Base-by-base conservation (phyloP, 208 protist species). In the Acanthamoeba culbertsoni region DNA sequence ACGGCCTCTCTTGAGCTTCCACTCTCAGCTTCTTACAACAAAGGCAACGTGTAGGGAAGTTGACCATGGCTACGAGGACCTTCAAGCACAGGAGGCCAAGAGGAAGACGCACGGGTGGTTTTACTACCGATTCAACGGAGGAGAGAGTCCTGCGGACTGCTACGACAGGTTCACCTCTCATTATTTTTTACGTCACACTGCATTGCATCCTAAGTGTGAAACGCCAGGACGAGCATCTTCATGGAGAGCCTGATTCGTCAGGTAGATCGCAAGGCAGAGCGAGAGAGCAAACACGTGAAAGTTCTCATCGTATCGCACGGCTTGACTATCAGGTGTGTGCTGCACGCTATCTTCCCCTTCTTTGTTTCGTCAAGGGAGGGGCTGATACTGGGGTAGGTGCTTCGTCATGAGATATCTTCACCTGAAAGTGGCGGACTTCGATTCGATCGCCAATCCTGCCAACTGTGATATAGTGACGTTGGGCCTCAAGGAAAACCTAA, bases 61-160 rank as follows among this genome's bases (percentile, higher is more conserved):
- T 26, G 73, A 84, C 45, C 73, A 84, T 14, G 73, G 73, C 12
- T 84, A 84, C 73, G 73, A 84, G 2, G 73, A 84, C 73, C 45
- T 84, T 20, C 73, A 84, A 43, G 73, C 73, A 1, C 73, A 84
- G 43, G 73, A 84, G 73, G 73, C 73, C 73, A 84, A 84, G 73
- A 37, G 73, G 23, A 28, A 84, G 73, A 20, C 28, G 23, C 73
- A 84, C 73, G 73, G 73, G 23, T 84, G 73, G 73, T 84, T 84
- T 43, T 84, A 55, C 43, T 84, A 84, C 28, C 40, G 73, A 0
- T 84, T 84, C 73, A 55, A 84, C 31, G 73, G 73, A 16, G 73
- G 73, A 20, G 73, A 84, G 73, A 84, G 73, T 20, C 73, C 73
- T 4, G 73, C 73, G 5, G 73, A 84, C 45, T 84, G 73, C 6